A percentile compares a stretch with the other conserved stretches of the same genome.
Conservation (phyloP, 2,329 filamentous ascomycete genomes). For the Orbilia ellipsospora region DNA sequence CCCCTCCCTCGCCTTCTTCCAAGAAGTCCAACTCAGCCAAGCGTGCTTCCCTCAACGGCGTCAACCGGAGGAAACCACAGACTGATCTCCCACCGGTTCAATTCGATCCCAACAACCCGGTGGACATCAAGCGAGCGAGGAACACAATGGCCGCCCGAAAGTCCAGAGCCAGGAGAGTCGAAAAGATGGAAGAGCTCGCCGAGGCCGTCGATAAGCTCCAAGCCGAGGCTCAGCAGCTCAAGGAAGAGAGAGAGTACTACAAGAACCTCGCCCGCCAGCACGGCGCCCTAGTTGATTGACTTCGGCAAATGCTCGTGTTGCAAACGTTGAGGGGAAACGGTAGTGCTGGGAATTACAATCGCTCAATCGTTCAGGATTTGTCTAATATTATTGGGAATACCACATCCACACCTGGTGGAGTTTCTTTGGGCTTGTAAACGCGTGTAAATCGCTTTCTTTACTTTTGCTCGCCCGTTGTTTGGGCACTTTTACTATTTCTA, state of each 20-base stretch:
- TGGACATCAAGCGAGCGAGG: constrained; percentile 91
- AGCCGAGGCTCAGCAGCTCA: constrained; percentile 72
- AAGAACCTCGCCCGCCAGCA: constrained; percentile 53
- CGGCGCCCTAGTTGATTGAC: constrained; percentile 53
- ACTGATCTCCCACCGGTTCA: constrained; percentile 43
- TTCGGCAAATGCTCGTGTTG: constrained; percentile 37
- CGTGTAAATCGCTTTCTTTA: constrained; percentile 12
- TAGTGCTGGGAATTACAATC: constrained; percentile 8
- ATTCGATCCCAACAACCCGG: constrained; percentile 74
- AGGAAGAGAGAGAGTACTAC: constrained; percentile 68
- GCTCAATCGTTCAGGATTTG: constrained; percentile 13
- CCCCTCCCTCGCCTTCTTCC: constrained; percentile 62
- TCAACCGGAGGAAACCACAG: constrained; percentile 78
- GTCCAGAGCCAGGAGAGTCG: constrained; percentile 86
- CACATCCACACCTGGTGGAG: constrained; percentile 39
- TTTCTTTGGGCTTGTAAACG: constrained; percentile 54
- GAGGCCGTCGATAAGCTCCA: constrained; percentile 76
- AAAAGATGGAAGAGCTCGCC: constrained; percentile 79
- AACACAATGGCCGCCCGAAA: constrained; percentile 95
- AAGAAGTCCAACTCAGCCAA: constrained; percentile 65
- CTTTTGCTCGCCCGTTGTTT: constrained; percentile 8
- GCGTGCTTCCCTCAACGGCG: constrained; percentile 76
- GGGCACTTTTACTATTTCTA: constrained; percentile 9
- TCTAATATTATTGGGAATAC: constrained; percentile 36
- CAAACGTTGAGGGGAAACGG: constrained; percentile 12